phyloP scores from a whole-genome alignment of 306 rosid genomes.

The Trifolium fragiferum region DNA sequence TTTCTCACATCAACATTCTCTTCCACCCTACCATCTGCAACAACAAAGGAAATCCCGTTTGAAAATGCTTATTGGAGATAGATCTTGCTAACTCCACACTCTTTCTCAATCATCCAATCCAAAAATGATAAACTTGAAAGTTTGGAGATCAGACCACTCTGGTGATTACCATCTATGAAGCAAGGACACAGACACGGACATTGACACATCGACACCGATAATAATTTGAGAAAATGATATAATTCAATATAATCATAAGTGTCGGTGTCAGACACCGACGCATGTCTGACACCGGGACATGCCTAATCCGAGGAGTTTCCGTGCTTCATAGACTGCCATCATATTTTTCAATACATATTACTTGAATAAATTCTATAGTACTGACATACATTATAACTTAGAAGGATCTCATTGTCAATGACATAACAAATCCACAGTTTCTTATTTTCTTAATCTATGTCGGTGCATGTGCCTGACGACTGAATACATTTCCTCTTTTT shows the following conservation, averaged over 20 bases:
- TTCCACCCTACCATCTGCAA: slow-evolving; percentile 57
- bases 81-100: slow-evolving; percentile 4
- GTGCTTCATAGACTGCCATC: not conserved
- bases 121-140: slow-evolving; percentile 11
- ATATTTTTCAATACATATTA: not conserved
- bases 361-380: slow-evolving; percentile 27
- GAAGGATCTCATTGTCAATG: not conserved
- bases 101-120: slow-evolving; percentile 22
- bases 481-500: slow-evolving; percentile 1
- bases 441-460: not conserved
- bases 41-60: slow-evolving; percentile 42
- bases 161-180: not conserved
- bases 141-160: not conserved
- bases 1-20: slow-evolving; percentile 55
- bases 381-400: slow-evolving; percentile 4
- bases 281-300: too few species aligned
- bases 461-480: not conserved
- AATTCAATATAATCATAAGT: too few species aligned
- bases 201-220: too few species aligned
- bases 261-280: too few species aligned
- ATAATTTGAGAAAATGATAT: too few species aligned
- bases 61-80: not conserved
- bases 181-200: too few species aligned
- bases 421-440: not conserved
- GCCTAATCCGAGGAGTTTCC: too few species aligned